Base-by-base conservation (phyloP, 75 land plant genomes). In the Chamaecyparis obtusa region DNA sequence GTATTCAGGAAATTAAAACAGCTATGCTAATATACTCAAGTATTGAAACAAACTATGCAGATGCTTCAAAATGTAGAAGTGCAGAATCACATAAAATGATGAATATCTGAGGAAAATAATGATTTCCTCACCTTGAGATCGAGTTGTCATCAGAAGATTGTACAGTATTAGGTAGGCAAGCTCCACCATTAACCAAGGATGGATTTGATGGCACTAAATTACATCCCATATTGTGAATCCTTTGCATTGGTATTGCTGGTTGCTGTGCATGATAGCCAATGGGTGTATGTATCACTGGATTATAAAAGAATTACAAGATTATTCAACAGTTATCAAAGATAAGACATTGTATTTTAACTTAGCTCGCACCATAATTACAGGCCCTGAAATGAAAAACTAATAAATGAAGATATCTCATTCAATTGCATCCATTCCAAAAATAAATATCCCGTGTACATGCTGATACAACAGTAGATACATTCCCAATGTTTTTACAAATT, bases 261-360 rank as follows among this genome's bases (percentile, higher is more conserved):
- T 89, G 95, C 17, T 92, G 90, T 27, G 94, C 93, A 72, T 98
- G 96, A 83, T 98, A 98, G 54, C 94, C 97, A 92, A 94, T 94
- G 13, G 98, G 99, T 72, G 92, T 86, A 85, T 93, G 94, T 90
- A 93, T 95, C 86, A 95, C 99, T 97, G 95, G 60, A 60, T 27
- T 49, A 81, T n/a, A 43, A 81, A 81, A 27, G 27, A 81, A 78
- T 10, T 32, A 46, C 43, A 46, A 24, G 27, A 24, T 81, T 81
- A 44, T 19, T 21, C 4, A 33, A 21, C 17, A 35, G 36, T 33
- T 54, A 36, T 41, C 30, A 56, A 55, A 84, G 10, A 11, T 10
- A 8, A 33, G 24, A 81, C 13, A 4, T 46, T 78, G 46, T 81
- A 44, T 46, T 80, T 71, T 13, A 81, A 10, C 5, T n/a, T 17